Conservation (phyloP, 2,329 filamentous ascomycete genomes). For the Eutypa lata region DNA sequence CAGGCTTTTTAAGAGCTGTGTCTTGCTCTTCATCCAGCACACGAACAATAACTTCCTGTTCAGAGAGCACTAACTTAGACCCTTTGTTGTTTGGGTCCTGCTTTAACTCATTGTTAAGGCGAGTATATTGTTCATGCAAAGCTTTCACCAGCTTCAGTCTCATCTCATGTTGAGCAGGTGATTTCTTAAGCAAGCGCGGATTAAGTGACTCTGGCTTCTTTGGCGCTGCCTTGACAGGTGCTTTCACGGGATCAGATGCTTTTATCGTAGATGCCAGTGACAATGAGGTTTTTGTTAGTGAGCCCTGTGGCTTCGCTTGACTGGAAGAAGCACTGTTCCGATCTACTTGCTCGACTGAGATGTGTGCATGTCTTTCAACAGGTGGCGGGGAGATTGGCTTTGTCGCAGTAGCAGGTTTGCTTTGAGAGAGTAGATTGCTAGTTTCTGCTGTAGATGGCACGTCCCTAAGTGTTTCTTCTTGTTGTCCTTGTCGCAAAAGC, state of each 20-base stretch:
- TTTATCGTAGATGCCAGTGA: constrained; percentile 2
- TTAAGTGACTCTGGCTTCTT: constrained; percentile 57
- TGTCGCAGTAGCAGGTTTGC: neutral
- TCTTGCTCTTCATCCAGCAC: constrained; percentile 78
- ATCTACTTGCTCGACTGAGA: neutral
- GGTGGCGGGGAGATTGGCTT: constrained; percentile 5
- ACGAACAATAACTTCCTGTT: constrained; percentile 65
- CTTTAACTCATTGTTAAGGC: constrained; percentile 62
- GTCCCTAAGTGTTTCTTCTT: neutral
- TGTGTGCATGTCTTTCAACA: neutral
- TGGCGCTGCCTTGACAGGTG: constrained; percentile 10
- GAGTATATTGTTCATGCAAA: constrained; percentile 62
- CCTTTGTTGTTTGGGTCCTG: constrained; percentile 49
- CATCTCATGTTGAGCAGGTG: constrained; percentile 55
- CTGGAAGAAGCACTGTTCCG: neutral
- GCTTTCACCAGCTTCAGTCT: constrained; percentile 58
- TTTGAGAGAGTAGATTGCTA: neutral
- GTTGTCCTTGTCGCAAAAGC: neutral
- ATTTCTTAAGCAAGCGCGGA: constrained; percentile 59
- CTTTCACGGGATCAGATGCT: constrained; percentile 2
- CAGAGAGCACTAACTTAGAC: constrained; percentile 53
- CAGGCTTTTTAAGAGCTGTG: constrained; percentile 61
- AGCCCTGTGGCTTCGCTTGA: neutral
- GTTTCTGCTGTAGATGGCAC: neutral
- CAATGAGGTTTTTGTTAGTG: neutral